These are phyloP conservation scores for Coniferiporia weirii DNA, from an alignment of 1,284 basidiomycete species.

Conservation along the genomic window DNA sequence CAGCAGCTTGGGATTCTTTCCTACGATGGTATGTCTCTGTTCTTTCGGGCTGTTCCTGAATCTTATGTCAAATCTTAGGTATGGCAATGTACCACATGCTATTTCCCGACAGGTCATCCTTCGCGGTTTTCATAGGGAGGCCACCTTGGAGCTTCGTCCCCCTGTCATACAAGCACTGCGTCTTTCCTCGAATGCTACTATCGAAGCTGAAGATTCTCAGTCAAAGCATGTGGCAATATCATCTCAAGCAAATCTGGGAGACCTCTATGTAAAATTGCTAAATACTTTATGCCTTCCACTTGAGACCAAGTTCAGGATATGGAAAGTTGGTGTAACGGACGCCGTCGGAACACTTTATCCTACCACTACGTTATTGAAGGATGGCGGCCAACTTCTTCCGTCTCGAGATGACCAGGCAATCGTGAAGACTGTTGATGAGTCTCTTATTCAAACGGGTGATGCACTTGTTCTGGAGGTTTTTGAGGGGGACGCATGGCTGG, in stretches of 20 bases:
- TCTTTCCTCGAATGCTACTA: constrained; percentile 29
- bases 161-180: constrained; percentile 61
- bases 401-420: constrained; percentile 19
- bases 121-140: constrained; percentile 46
- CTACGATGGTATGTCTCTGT: constrained; percentile 51
- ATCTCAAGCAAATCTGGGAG: constrained; percentile 40
- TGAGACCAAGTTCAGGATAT: constrained; percentile 47
- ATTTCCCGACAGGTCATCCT: constrained; percentile 66
- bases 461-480: constrained; percentile 64
- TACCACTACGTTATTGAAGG: constrained; percentile 32
- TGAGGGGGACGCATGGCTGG: constrained; percentile 46
- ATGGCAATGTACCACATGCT: constrained; percentile 51
- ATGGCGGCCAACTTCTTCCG: constrained; percentile 36
- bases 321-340: constrained; percentile 46
- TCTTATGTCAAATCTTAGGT: constrained; percentile 43
- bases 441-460: constrained; percentile 51
- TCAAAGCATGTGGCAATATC: constrained; percentile 43
- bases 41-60: constrained; percentile 1
- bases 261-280: constrained; percentile 38
- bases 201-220: constrained; percentile 24
- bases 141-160: constrained; percentile 76
- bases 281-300: constrained; percentile 29
- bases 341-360: constrained; percentile 36
- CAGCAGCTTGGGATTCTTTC: constrained; percentile 68
- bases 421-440: constrained; percentile 51